Conservation (phyloP, 2,329 filamentous ascomycete species). For the Grosmannia clavigera region DNA sequence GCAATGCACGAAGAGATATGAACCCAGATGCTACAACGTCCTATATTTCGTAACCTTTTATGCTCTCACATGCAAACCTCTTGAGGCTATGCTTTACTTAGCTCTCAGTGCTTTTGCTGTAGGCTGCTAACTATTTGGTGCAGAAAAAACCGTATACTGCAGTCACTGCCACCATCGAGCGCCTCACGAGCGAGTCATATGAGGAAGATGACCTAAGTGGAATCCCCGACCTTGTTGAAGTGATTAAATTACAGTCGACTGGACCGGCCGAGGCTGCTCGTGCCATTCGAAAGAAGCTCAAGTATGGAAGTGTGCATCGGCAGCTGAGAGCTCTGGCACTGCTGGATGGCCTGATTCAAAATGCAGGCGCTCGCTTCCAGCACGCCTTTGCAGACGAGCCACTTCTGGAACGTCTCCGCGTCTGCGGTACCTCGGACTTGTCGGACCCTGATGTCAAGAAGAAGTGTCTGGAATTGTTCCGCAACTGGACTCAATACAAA, state of each 20-base stretch:
- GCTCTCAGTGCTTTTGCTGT: neutral
- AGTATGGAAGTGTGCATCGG: conserved; percentile 90
- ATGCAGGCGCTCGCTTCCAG: conserved; percentile 80
- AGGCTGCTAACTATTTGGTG: neutral
- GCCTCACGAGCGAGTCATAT: conserved; percentile 77
- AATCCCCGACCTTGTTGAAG: conserved; percentile 87
- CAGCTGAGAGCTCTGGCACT: conserved; percentile 82
- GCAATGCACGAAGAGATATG: too few species aligned
- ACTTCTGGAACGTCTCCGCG: conserved; percentile 76
- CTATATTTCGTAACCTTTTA: too few species aligned
- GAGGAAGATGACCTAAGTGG: conserved; percentile 86
- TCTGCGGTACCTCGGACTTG: conserved; percentile 73
- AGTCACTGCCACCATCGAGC: conserved; percentile 84
- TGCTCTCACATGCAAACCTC: neutral
- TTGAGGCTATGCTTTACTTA: too few species aligned
- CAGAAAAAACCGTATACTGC: conserved; percentile 84
- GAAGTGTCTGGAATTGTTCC: conserved; percentile 79
- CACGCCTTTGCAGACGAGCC: conserved; percentile 82
- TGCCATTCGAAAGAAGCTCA: conserved; percentile 93
- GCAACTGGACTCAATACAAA: conserved; percentile 81
- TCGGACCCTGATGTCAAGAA: conserved; percentile 77
- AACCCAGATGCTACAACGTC: too few species aligned
- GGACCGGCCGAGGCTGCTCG: conserved; percentile 83
- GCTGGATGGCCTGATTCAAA: conserved; percentile 87
- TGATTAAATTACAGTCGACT: conserved; percentile 76